Conservation (phyloP, 1,284 basidiomycete species). For the Marasmius oreades region DNA sequence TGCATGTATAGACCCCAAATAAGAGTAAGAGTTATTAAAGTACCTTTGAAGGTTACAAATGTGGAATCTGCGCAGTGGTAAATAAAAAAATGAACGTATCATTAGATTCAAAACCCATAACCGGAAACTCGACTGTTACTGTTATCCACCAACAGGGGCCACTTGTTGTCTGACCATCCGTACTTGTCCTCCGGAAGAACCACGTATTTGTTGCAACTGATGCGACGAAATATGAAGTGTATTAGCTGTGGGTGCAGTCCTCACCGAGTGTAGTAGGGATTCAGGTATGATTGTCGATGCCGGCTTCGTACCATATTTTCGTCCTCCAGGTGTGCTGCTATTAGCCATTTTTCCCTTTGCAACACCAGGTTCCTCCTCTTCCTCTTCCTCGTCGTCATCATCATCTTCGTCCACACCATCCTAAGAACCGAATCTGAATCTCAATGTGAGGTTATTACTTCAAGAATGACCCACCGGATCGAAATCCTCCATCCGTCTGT, state of each 20-base stretch:
- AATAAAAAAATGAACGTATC: no score
- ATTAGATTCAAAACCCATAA: not conserved
- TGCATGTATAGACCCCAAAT: no score
- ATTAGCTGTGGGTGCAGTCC: slow-evolving; percentile 41
- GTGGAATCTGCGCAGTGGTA: no score
- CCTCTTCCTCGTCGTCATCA: slow-evolving; percentile 53
- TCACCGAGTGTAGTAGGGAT: slow-evolving; percentile 37
- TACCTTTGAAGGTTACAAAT: no score
- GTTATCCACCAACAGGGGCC: slow-evolving; percentile 1
- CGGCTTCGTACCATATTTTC: slow-evolving; percentile 1
- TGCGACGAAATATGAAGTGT: not conserved
- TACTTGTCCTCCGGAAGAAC: slow-evolving; percentile 4
- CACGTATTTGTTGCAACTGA: not conserved
- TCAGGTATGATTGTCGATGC: not conserved
- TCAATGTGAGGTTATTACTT: slow-evolving; percentile 23
- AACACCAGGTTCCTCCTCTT: slow-evolving; percentile 40
- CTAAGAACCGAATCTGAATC: slow-evolving; percentile 27
- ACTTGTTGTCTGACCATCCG: slow-evolving; percentile 7
- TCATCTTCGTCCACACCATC: slow-evolving; percentile 59
- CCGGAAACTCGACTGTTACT: not conserved
- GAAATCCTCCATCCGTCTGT: slow-evolving; percentile 79
- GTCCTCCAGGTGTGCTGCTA: not conserved
- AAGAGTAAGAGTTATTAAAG: no score
- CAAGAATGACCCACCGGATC: slow-evolving; percentile 49
- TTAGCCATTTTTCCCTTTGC: slow-evolving; percentile 17